Conservation (phyloP, 2,329 filamentous ascomycete species). For the Stemphylium vesicarium region DNA sequence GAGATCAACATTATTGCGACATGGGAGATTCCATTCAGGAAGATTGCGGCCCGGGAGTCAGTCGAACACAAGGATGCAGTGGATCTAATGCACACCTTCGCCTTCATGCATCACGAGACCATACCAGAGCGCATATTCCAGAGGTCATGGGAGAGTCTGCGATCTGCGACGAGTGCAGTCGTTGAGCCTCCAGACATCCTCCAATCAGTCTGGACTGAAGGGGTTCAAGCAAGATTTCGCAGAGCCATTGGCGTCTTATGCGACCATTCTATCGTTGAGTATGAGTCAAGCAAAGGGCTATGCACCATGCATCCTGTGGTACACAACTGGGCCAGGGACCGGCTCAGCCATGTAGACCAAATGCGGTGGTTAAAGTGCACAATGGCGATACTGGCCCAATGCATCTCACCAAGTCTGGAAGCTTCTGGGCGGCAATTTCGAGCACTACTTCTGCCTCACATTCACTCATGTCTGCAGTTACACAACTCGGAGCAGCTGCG, state of each 20-base stretch:
- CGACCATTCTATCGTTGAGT: constrained; percentile 34
- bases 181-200: not conserved
- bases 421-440: constrained; percentile 27
- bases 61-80: constrained; percentile 37
- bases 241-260: constrained; percentile 20
- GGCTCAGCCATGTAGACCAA: constrained; percentile 19
- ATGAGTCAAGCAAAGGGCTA: constrained; percentile 17
- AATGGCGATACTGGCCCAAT: constrained; percentile 30
- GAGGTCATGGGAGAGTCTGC: constrained; percentile 13
- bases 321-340: constrained; percentile 42
- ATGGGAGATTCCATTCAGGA: constrained; percentile 13
- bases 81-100: constrained; percentile 42
- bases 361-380: constrained; percentile 40
- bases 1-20: not conserved
- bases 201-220: not conserved
- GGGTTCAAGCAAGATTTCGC: constrained; percentile 15
- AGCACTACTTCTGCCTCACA: constrained; percentile 23
- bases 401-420: constrained; percentile 25
- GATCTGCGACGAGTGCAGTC: not conserved
- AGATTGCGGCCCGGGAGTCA: constrained; percentile 21
- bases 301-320: constrained; percentile 45
- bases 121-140: constrained; percentile 32
- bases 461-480: constrained; percentile 15
- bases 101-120: constrained; percentile 40
- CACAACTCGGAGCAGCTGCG: constrained; percentile 19